Evolutionary conservation across 169 alveolate species (phyloP).

Genomic region (Plasmodium knowlesi): DNA sequence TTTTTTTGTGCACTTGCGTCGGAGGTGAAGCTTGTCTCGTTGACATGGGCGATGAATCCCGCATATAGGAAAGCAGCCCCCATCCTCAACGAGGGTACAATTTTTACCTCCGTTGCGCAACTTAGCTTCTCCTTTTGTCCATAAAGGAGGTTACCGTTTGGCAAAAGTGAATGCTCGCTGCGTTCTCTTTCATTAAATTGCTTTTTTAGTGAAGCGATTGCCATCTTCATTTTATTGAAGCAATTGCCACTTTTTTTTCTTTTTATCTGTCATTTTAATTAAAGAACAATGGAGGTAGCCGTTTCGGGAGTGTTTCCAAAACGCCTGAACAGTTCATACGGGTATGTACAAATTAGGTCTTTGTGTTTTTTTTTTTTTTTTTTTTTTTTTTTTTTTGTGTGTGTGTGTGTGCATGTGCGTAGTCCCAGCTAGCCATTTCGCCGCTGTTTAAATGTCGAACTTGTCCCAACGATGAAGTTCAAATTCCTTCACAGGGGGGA

Average conservation of each 20-base stretch:
- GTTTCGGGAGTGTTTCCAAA: neutral
- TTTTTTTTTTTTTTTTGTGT: neutral
- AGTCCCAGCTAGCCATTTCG: neutral
- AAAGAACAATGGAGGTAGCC: neutral
- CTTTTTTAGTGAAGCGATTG: neutral
- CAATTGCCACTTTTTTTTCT: neutral
- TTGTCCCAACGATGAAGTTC: neutral
- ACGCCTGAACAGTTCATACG: neutral
- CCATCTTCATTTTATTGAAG: neutral
- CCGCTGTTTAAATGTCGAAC: neutral
- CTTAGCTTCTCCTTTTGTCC: neutral
- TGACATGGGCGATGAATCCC: neutral
- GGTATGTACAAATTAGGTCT: neutral
- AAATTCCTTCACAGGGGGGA: neutral
- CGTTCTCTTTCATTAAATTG: neutral
- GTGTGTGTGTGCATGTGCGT: neutral
- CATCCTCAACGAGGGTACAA: neutral
- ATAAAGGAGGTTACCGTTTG: neutral
- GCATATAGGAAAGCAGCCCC: neutral
- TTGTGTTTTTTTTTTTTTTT: neutral
- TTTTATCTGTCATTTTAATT: conserved; percentile 4
- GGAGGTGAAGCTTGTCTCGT: neutral
- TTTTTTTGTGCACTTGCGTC: no score
- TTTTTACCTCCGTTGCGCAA: neutral
- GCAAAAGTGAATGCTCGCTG: neutral